Conservation (phyloP, 768 basidiomycete genomes). For the Lactifluus hygrophoroides region DNA sequence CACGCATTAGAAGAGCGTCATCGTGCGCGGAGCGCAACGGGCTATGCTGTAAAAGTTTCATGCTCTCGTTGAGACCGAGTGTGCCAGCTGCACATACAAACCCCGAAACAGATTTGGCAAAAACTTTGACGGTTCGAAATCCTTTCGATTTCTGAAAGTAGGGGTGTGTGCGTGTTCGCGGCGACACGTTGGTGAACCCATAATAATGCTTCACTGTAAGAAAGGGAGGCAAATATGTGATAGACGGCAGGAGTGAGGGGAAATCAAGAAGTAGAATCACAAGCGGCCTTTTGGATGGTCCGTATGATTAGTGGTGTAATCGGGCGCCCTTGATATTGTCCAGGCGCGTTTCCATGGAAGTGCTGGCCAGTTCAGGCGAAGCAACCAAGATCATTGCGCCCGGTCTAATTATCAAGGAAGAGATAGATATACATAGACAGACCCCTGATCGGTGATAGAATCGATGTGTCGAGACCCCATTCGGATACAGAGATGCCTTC, state of each 20-base stretch:
- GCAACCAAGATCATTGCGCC: conserved; percentile 11
- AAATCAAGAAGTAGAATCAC: not conserved
- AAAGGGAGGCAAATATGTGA: conserved; percentile 3
- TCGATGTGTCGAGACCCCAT: not conserved
- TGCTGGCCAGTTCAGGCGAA: not conserved
- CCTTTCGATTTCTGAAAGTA: conserved; percentile 1
- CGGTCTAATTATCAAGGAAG: not conserved
- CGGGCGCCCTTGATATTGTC: conserved; percentile 1
- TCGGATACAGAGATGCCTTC: not conserved
- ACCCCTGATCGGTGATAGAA: conserved; percentile 2
- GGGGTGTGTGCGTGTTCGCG: not conserved
- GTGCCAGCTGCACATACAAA: not conserved
- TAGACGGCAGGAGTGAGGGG: not conserved
- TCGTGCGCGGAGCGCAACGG: not conserved
- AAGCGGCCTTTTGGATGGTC: not conserved
- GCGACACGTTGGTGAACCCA: not conserved
- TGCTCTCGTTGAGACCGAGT: conserved; percentile 1
- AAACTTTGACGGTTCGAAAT: not conserved
- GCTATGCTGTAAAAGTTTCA: conserved; percentile 13
- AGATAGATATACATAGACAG: not conserved
- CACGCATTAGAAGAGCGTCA: not conserved
- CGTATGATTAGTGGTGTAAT: not conserved
- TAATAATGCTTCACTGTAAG: not conserved
- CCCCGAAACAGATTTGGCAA: not conserved
- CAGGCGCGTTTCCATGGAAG: conserved; percentile 9